These are phyloP conservation scores for Oryza nivara DNA, from an alignment of 176 grass and related monocot species.

Conservation along the genomic window DNA sequence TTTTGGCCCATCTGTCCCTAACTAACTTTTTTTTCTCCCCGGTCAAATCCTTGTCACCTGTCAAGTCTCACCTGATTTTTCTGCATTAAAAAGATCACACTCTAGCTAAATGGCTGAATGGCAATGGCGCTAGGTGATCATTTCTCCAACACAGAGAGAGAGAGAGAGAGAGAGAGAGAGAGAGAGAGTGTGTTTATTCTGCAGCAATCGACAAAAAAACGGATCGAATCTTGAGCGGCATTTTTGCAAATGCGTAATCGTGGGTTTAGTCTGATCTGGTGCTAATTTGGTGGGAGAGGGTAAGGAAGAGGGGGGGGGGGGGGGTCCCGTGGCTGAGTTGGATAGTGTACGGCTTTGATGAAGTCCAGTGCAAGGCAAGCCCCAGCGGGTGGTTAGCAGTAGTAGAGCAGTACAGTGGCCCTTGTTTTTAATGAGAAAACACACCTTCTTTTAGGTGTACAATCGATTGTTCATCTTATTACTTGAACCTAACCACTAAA, in stretches of 20 bases:
- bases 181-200: slow-evolving; percentile 20
- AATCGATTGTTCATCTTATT: slow-evolving; percentile 39
- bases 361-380: slow-evolving; percentile 39
- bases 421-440: slow-evolving; percentile 1
- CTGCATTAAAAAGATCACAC: slow-evolving; percentile 15
- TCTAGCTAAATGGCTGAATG: background rate
- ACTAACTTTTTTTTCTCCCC: slow-evolving; percentile 2
- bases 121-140: background rate
- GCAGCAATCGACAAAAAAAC: slow-evolving; percentile 41
- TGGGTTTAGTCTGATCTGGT: slow-evolving; percentile 1
- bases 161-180: background rate
- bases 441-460: slow-evolving; percentile 39
- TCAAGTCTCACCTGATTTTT: slow-evolving; percentile 9
- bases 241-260: slow-evolving; percentile 2
- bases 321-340: slow-evolving; percentile 36
- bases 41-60: slow-evolving; percentile 43
- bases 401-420: slow-evolving; percentile 5
- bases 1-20: slow-evolving; percentile 52
- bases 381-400: slow-evolving; percentile 40
- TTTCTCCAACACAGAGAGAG: slow-evolving; percentile 5
- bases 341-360: slow-evolving; percentile 37
- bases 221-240: slow-evolving; percentile 31
- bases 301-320: background rate
- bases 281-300: slow-evolving; percentile 26
- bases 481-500: slow-evolving; percentile 51